Conservation (phyloP, 805 yeast species). For the Lipomyces starkeyi region DNA sequence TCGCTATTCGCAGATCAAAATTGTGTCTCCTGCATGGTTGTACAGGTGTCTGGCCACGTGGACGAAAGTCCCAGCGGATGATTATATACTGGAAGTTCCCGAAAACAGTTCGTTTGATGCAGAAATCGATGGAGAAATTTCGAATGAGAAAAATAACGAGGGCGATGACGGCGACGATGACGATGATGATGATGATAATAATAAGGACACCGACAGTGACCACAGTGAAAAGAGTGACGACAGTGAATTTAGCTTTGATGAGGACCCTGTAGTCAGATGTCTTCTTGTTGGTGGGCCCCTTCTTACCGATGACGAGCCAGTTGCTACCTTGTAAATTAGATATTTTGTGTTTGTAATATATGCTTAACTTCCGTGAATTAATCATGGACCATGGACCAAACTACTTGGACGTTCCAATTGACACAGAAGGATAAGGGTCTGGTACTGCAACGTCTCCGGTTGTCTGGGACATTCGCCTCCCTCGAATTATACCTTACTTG, state of each 20-base stretch:
- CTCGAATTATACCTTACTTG: too few relatives aligned
- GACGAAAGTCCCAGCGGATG: constrained; percentile 69
- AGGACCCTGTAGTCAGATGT: not conserved
- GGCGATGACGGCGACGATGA: not conserved
- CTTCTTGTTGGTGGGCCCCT: not conserved
- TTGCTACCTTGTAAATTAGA: not conserved
- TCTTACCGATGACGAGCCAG: not conserved
- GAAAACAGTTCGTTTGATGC: constrained; percentile 30
- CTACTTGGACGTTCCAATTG: too few relatives aligned
- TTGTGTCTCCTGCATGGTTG: constrained; percentile 93
- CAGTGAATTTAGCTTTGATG: not conserved
- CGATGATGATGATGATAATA: constrained; percentile 6
- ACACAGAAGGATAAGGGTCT: not conserved
- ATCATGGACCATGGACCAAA: too few relatives aligned
- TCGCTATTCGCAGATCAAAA: constrained; percentile 63
- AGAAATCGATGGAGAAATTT: constrained; percentile 30
- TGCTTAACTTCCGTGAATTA: not conserved
- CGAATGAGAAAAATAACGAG: constrained; percentile 19
- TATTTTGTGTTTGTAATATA: not conserved
- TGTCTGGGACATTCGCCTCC: too few relatives aligned
- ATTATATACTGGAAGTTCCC: constrained; percentile 46
- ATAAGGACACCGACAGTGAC: constrained; percentile 2
- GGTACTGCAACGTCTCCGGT: not conserved
- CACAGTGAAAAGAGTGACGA: constrained; percentile 5
- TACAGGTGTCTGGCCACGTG: constrained; percentile 83